Conservation (phyloP, 2,329 filamentous ascomycete species). For the Arthrobotrys megalospora region DNA sequence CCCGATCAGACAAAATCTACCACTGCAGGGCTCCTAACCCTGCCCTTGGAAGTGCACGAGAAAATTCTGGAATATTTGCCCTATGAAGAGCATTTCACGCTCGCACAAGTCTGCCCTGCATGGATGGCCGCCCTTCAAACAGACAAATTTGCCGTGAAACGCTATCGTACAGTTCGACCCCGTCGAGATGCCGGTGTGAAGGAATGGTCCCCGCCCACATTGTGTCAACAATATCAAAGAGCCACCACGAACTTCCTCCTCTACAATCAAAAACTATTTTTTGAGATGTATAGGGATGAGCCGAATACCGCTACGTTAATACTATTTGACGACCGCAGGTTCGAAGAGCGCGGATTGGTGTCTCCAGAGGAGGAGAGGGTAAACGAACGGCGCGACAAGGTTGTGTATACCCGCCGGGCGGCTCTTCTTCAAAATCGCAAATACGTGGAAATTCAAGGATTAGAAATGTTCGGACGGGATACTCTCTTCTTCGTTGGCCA, state of each 20-base stretch:
- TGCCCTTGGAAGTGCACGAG: conserved; percentile 36
- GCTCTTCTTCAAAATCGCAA: neutral
- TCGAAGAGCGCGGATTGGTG: neutral
- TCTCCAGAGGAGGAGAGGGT: neutral
- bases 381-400: neutral
- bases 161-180: neutral
- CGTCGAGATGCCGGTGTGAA: no score
- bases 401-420: neutral
- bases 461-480: neutral
- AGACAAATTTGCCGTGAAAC: conserved; percentile 8
- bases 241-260: conserved; percentile 4
- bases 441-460: conserved; percentile 7
- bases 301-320: neutral
- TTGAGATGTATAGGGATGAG: conserved; percentile 13
- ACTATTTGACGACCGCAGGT: neutral
- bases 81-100: conserved; percentile 32
- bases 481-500: neutral
- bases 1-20: neutral
- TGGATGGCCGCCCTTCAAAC: conserved; percentile 20
- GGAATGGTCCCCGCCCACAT: neutral
- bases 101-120: conserved; percentile 1
- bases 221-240: conserved; percentile 5
- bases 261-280: conserved; percentile 5
- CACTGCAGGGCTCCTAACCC: neutral
- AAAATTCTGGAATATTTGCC: conserved; percentile 32